Evolutionary conservation across 2,329 filamentous ascomycete species (phyloP).

Genomic region (Trichophaea hybrida): DNA sequence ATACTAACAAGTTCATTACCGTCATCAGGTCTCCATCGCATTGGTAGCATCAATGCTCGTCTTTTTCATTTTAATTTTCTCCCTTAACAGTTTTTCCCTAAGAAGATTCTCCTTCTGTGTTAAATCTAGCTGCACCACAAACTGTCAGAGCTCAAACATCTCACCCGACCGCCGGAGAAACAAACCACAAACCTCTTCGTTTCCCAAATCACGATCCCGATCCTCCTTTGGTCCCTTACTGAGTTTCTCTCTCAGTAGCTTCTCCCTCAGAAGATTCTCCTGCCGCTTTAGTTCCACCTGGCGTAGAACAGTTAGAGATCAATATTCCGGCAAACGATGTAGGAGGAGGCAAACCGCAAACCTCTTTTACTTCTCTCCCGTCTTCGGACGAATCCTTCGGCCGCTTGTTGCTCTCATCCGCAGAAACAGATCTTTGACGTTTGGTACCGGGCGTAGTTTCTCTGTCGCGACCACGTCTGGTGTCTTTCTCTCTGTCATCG

Average conservation of each 20-base stretch:
- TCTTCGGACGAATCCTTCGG: conserved; percentile 11
- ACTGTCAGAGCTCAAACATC: background rate
- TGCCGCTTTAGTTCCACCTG: conserved; percentile 30
- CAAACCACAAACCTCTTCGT: too few species aligned
- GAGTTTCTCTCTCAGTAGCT: conserved; percentile 35
- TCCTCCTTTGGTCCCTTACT: conserved; percentile 25
- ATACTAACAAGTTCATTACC: too few species aligned
- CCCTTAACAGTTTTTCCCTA: conserved; percentile 40
- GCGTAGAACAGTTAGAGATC: background rate
- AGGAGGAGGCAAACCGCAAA: conserved; percentile 30
- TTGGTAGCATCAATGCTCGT: conserved; percentile 13
- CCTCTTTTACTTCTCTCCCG: conserved; percentile 32
- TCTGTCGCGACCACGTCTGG: background rate
- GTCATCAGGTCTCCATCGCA: too few species aligned
- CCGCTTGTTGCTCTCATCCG: conserved; percentile 14
- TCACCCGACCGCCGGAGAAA: background rate
- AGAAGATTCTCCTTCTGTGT: conserved; percentile 36
- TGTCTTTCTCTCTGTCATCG: background rate
- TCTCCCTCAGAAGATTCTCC: conserved; percentile 38
- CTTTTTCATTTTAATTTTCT: conserved; percentile 35
- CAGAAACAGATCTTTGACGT: conserved; percentile 15
- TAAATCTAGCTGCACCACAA: conserved; percentile 27
- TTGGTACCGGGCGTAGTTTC: background rate
- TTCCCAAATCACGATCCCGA: background rate
- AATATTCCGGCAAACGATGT: conserved; percentile 21